Evolutionary conservation across 23 red algal species (phyloP).

Genomic region (Gracilaria gracilis): DNA sequence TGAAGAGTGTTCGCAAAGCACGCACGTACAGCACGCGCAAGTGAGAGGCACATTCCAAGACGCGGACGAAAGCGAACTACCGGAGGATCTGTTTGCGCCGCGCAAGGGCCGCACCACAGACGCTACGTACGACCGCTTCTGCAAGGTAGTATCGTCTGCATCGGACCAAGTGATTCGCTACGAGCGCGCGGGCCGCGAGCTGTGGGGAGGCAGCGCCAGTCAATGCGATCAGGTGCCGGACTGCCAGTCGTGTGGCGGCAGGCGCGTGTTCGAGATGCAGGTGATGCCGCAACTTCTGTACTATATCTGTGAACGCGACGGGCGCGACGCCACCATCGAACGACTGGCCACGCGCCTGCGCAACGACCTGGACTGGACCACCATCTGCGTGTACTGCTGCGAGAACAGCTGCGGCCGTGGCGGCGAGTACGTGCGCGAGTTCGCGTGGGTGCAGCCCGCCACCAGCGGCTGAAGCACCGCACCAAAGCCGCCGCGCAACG

Average conservation of each 20-base stretch:
- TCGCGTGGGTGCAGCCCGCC: slow-evolving; percentile 39
- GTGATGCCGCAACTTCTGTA: slow-evolving; percentile 84
- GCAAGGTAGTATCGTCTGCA: slow-evolving; percentile 22
- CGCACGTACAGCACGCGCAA: not conserved
- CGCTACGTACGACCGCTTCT: slow-evolving; percentile 11
- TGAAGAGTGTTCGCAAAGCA: not conserved
- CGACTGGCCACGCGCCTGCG: slow-evolving; percentile 27
- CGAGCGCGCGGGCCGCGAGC: slow-evolving; percentile 21
- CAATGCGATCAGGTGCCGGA: not conserved
- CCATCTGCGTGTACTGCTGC: slow-evolving; percentile 45
- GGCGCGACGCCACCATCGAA: not conserved
- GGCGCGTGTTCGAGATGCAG: slow-evolving; percentile 85
- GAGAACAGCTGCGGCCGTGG: slow-evolving; percentile 35
- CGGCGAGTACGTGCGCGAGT: slow-evolving; percentile 34
- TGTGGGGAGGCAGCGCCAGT: not conserved
- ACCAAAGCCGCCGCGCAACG: not conserved
- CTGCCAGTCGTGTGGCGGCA: slow-evolving; percentile 60
- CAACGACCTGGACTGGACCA: slow-evolving; percentile 62
- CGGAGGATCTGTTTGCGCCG: slow-evolving; percentile 49
- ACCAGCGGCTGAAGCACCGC: not conserved
- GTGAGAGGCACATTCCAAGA: slow-evolving; percentile 59
- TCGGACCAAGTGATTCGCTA: slow-evolving; percentile 52
- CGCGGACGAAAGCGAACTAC: slow-evolving; percentile 59
- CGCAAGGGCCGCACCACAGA: not conserved
- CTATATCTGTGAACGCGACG: slow-evolving; percentile 27